phyloP scores from a whole-genome alignment of 1,284 basidiomycete species.

The Cerrena zonata region DNA sequence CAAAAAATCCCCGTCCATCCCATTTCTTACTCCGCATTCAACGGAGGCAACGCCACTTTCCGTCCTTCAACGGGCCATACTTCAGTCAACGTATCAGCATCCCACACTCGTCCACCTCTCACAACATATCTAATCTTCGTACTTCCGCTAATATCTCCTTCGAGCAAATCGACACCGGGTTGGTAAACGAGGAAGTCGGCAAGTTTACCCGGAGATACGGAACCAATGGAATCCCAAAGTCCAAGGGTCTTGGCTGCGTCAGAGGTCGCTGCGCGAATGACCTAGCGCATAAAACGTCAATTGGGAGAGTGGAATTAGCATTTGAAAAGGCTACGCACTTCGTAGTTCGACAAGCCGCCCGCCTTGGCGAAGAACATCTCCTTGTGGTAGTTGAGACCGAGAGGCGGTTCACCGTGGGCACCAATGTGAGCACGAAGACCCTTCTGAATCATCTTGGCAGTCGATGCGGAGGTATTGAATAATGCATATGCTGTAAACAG shows the following conservation, averaged over 20 bases:
- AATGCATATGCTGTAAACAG: conserved; percentile 52
- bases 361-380: conserved; percentile 60
- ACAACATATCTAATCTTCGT: conserved; percentile 48
- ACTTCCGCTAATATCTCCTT: conserved; percentile 45
- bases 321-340: conserved; percentile 27
- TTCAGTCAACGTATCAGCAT: conserved; percentile 59
- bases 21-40: conserved; percentile 48
- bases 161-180: conserved; percentile 49
- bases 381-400: conserved; percentile 69
- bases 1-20: too few relatives aligned
- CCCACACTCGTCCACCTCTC: conserved; percentile 62
- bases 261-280: conserved; percentile 59
- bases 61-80: conserved; percentile 61
- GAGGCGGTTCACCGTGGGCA: conserved; percentile 69
- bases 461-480: conserved; percentile 63
- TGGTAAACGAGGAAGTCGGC: conserved; percentile 65
- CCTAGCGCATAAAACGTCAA: conserved; percentile 32
- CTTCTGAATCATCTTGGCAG: conserved; percentile 59
- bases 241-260: conserved; percentile 61
- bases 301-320: not conserved
- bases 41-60: conserved; percentile 46
- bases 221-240: conserved; percentile 53
- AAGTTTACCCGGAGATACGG: conserved; percentile 56
- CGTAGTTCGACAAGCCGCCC: conserved; percentile 51
- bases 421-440: conserved; percentile 63